Evolutionary conservation across 169 alveolate species (phyloP).

Genomic region (Plasmodium gaboni): DNA sequence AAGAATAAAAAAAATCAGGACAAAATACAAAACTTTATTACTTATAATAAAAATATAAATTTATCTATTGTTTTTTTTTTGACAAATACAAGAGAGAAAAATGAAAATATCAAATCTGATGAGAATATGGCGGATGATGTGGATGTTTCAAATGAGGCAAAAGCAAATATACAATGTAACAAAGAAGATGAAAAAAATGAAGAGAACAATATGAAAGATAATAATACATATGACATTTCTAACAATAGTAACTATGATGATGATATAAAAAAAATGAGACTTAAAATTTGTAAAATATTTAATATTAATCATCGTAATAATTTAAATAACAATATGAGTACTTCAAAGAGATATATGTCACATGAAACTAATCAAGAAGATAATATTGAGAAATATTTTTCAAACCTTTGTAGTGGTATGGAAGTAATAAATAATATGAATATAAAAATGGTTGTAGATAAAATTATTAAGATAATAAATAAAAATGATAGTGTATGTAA

Average conservation of each 20-base stretch:
- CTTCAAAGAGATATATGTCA: background rate
- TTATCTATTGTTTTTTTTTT: constrained; percentile 61
- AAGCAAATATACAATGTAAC: background rate
- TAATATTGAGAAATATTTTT: constrained; percentile 37
- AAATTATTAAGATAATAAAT: constrained; percentile 35
- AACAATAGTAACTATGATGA: background rate
- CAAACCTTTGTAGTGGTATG: constrained; percentile 41
- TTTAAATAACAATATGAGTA: background rate
- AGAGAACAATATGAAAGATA: background rate
- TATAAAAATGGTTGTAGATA: constrained; percentile 52
- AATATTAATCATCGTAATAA: constrained; percentile 50
- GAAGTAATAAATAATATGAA: constrained; percentile 74
- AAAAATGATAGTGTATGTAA: constrained; percentile 59
- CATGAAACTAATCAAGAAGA: constrained; percentile 3
- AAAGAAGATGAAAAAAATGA: background rate
- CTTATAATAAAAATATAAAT: constrained; percentile 43
- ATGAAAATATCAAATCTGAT: background rate
- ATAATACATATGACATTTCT: background rate
- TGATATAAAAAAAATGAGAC: constrained; percentile 16
- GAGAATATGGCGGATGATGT: background rate
- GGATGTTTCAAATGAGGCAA: background rate
- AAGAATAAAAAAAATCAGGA: constrained; percentile 60
- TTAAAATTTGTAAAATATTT: constrained; percentile 43
- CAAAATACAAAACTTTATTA: constrained; percentile 35
- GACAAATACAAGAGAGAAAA: background rate